Base-by-base conservation (phyloP, 306 rosid species). In the Crataegus laevigata region DNA sequence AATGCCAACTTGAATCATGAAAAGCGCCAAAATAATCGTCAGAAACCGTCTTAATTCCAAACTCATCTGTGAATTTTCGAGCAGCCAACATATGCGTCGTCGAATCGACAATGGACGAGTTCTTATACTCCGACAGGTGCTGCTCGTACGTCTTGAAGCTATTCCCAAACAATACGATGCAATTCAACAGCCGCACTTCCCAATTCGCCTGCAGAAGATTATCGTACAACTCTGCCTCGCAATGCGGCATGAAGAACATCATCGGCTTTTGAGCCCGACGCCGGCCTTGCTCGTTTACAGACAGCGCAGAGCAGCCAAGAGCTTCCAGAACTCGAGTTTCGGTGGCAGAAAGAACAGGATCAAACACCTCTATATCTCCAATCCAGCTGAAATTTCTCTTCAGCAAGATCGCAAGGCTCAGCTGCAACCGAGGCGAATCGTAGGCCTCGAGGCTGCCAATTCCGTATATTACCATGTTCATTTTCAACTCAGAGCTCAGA, bases 1-100 rank as follows among this genome's bases (percentile, higher is more conserved):
- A 85, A 81, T 91, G 98, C 96, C 94, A 91, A 89, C 98, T 94
- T 58, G 91, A 88, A 79, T 90, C 91, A 74, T 90, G 98, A 50
- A 94, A 90, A 73, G 94, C 98, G 70, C 81, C 80, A 77, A 84
- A 91, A 80, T 87, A 91, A 76, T 91, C 90, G 78, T 89, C 90
- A 8, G 91, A 90, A 78, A 82, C 69, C 43, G 85, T 87, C 73
- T 84, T 28, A 60, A 90, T 81, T 73, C 36, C 84, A 76, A 89
- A 79, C 77, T 91, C 98, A 12, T 68, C 57, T 34, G 90, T 75
- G 77, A 86, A 81, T 64, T 73, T 72, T 21, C 83, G 82, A 64
- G 63, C 77, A 29, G 88, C 87, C 72, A 90, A 75, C 64, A 94
- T 73, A 65, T 82, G 84, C 63, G 70, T 78, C 21, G 88, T 47